phyloP scores from a whole-genome alignment of 108 stramenopile species.

The Discostella pseudostelligera region DNA sequence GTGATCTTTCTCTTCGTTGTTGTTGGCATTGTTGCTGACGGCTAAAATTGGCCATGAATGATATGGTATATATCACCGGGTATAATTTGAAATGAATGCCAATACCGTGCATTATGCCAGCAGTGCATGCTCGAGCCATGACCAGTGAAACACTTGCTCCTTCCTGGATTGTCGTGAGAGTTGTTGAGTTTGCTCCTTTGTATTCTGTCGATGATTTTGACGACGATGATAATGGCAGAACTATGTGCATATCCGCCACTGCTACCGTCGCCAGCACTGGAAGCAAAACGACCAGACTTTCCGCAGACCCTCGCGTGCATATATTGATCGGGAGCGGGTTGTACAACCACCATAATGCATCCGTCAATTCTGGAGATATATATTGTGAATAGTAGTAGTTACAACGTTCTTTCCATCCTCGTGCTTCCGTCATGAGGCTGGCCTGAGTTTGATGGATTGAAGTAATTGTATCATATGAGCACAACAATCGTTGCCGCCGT shows the following conservation, averaged over 20 bases:
- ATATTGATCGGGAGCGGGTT: constrained; percentile 94
- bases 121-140: constrained; percentile 45
- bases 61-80: constrained; percentile 83
- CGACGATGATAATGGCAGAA: not conserved
- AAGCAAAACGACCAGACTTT: constrained; percentile 80
- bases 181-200: constrained; percentile 1
- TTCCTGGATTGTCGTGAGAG: not conserved
- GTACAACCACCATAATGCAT: constrained; percentile 81
- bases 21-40: constrained; percentile 32
- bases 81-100: constrained; percentile 85
- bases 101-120: constrained; percentile 79
- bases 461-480: too few species aligned
- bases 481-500: not conserved
- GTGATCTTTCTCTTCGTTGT: constrained; percentile 9
- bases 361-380: constrained; percentile 37
- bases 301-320: constrained; percentile 90
- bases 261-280: constrained; percentile 78
- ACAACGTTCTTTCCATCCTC: too few species aligned
- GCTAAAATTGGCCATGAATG: constrained; percentile 68
- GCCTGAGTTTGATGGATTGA: too few species aligned
- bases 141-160: not conserved
- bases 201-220: not conserved
- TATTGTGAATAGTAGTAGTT: not conserved
- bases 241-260: constrained; percentile 18
- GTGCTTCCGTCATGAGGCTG: too few species aligned